A percentile compares a stretch with the other conserved stretches of the same genome.
These are phyloP conservation scores for Penicillium paneum DNA, from an alignment of 2,329 filamentous ascomycete genomes.

Conservation along the genomic window DNA sequence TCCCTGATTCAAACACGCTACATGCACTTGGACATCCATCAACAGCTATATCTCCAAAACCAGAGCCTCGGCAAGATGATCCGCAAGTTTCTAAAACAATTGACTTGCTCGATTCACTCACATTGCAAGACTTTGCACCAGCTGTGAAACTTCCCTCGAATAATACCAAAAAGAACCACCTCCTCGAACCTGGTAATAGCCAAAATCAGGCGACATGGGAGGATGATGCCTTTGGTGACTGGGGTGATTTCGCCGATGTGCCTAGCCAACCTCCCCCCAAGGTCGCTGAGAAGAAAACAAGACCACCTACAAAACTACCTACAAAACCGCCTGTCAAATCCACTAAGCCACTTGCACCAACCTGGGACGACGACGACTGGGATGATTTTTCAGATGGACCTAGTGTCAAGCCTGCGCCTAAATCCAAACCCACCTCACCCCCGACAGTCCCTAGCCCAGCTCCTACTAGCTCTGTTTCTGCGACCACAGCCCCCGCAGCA, in stretches of 20 bases:
- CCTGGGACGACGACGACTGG: conserved; percentile 24
- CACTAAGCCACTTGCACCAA: conserved; percentile 11
- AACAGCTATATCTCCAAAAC: neutral
- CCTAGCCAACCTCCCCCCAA: conserved; percentile 10
- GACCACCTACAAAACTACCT: conserved; percentile 5
- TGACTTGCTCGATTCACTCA: conserved; percentile 30
- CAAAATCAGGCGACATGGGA: conserved; percentile 11
- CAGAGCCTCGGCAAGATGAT: neutral
- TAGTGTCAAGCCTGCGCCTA: conserved; percentile 1
- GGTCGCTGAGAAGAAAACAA: conserved; percentile 10
- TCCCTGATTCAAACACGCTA: conserved; percentile 26
- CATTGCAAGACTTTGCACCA: conserved; percentile 25
- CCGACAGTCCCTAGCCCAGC: conserved; percentile 10
- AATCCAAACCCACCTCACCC: conserved; percentile 4
- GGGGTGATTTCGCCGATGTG: conserved; percentile 21
- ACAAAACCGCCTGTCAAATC: conserved; percentile 6
- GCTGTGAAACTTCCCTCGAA: neutral
- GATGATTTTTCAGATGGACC: conserved; percentile 22
- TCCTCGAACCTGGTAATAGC: conserved; percentile 16
- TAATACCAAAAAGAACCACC: neutral
- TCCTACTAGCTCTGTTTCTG: conserved; percentile 13
- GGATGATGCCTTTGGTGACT: conserved; percentile 20
- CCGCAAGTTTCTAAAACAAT: conserved; percentile 10
- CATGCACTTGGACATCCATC: conserved; percentile 3
- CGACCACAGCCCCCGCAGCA: conserved; percentile 12